Conservation (phyloP, 306 rosid species). For the Acacia melanoxylon region DNA sequence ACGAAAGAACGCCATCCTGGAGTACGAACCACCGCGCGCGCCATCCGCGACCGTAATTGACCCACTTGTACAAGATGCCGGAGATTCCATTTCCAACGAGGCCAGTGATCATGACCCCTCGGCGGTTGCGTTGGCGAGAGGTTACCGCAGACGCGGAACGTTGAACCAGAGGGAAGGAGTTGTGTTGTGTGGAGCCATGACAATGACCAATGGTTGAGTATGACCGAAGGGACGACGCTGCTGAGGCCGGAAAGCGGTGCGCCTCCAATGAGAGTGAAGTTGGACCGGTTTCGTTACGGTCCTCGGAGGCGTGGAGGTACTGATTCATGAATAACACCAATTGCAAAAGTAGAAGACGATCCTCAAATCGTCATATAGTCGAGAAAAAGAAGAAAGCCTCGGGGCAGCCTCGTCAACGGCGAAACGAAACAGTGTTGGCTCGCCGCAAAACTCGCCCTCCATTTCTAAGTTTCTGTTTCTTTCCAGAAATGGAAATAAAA, state of each 20-base stretch:
- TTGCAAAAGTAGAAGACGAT: neutral
- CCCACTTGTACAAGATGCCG: conserved; percentile 38
- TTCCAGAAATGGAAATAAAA: neutral
- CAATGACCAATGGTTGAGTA: neutral
- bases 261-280: neutral
- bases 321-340: neutral
- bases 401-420: neutral
- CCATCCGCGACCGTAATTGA: conserved; percentile 39
- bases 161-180: neutral
- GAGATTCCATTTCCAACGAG: conserved; percentile 35
- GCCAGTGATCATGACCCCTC: conserved; percentile 18
- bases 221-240: conserved; percentile 24
- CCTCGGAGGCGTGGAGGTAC: neutral
- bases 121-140: neutral
- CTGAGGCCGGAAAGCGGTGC: neutral
- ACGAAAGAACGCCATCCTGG: conserved; percentile 36
- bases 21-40: conserved; percentile 38
- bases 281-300: neutral
- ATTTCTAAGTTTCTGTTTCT: neutral
- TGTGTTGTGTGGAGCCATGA: neutral
- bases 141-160: conserved; percentile 3
- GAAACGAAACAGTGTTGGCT: neutral
- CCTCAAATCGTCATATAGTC: neutral
- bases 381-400: neutral
- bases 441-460: conserved; percentile 18